phyloP scores from a whole-genome alignment of 495 filamentous ascomycete species.

The Xylaria grammica region DNA sequence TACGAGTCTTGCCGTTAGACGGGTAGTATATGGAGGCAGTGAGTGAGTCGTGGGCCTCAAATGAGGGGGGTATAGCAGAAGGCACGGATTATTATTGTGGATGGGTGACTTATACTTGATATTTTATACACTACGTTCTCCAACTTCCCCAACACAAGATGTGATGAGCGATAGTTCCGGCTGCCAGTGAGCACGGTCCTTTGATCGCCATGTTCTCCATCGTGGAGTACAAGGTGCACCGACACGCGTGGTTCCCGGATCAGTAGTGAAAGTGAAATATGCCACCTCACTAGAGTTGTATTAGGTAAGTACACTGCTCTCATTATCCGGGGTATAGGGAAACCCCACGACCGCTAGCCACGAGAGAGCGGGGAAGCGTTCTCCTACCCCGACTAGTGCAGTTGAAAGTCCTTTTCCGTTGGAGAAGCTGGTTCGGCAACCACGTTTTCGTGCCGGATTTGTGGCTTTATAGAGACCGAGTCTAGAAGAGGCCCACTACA shows the following conservation, averaged over 20 bases:
- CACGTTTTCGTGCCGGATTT: too few relatives aligned
- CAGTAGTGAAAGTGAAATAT: not conserved
- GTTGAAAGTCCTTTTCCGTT: not conserved
- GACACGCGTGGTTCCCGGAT: not conserved
- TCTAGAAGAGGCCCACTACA: too few relatives aligned
- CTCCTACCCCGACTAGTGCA: not conserved
- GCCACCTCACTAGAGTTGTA: not conserved
- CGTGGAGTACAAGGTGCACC: not conserved
- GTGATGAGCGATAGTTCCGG: not conserved
- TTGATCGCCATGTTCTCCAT: not conserved
- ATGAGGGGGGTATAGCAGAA: not conserved
- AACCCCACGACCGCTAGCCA: not conserved
- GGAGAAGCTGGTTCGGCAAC: not conserved
- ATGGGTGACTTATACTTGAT: not conserved
- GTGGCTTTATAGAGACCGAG: too few relatives aligned
- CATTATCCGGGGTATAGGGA: constrained; percentile 3
- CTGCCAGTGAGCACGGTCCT: not conserved
- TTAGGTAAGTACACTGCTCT: not conserved
- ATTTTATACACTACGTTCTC: constrained; percentile 2
- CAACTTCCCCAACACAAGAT: not conserved
- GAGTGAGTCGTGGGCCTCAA: not conserved
- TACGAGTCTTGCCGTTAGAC: not conserved
- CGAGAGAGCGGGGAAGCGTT: not conserved
- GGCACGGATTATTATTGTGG: not conserved
- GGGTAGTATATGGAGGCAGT: not conserved